A percentile compares a stretch with the other conserved stretches of the same genome.
phyloP scores from a whole-genome alignment of 2,329 filamentous ascomycete genomes.

The Macrophomina phaseolina region DNA sequence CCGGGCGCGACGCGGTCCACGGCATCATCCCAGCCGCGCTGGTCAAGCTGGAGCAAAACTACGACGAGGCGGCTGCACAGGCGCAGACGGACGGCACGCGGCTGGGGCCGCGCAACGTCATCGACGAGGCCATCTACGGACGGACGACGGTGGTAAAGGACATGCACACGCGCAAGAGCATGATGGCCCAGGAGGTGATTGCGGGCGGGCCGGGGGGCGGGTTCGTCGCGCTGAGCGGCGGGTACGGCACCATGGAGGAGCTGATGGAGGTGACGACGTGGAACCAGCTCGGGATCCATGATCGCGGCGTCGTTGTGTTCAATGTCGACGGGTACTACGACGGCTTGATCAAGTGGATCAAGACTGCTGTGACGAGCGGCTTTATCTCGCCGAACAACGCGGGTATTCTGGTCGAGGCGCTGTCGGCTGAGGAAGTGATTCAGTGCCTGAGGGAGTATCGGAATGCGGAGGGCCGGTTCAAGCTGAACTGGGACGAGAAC shows the following conservation, averaged over 20 bases:
- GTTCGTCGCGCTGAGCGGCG: constrained; percentile 86
- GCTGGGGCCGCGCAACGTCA: constrained; percentile 47
- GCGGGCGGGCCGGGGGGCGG: constrained; percentile 81
- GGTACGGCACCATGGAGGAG: constrained; percentile 95
- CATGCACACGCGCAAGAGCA: constrained; percentile 94
- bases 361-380: constrained; percentile 73
- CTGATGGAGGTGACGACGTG: constrained; percentile 89
- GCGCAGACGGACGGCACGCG: constrained; percentile 29
- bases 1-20: constrained; percentile 82
- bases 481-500: constrained; percentile 76
- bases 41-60: constrained; percentile 74
- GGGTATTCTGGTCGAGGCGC: constrained; percentile 79
- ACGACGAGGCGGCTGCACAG: constrained; percentile 50
- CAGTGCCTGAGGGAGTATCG: constrained; percentile 74
- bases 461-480: constrained; percentile 74
- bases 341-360: constrained; percentile 81
- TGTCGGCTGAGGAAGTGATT: constrained; percentile 74
- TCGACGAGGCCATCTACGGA: constrained; percentile 73
- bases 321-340: constrained; percentile 95
- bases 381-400: constrained; percentile 77
- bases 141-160: constrained; percentile 86
- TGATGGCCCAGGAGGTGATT: constrained; percentile 78
- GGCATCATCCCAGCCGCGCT: constrained; percentile 91
- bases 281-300: constrained; percentile 96
- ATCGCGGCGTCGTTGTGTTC: constrained; percentile 75